Conservation (phyloP, 2,329 filamentous ascomycete species). For the Cercospora citrullina region DNA sequence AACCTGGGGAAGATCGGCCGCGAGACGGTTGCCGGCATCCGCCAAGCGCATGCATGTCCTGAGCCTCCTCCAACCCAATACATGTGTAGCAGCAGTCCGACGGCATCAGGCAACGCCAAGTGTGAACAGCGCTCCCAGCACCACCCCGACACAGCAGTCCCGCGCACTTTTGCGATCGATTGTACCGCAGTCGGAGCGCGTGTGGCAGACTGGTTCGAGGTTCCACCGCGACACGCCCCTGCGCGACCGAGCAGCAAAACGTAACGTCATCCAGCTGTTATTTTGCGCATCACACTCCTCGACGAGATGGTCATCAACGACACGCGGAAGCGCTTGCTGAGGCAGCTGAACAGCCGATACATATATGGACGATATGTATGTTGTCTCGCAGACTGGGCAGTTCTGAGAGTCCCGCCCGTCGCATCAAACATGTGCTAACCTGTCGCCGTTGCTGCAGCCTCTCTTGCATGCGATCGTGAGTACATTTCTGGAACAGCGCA, state of each 20-base stretch:
- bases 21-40: not conserved
- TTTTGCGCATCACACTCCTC: not conserved
- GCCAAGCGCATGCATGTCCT: not conserved
- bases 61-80: not conserved
- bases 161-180: not conserved
- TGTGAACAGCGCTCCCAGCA: not conserved
- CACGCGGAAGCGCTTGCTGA: slow-evolving; percentile 54
- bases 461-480: slow-evolving; percentile 69
- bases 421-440: slow-evolving; percentile 65
- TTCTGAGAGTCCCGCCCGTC: not conserved
- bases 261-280: slow-evolving; percentile 6
- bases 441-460: slow-evolving; percentile 67
- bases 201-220: not conserved
- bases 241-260: slow-evolving; percentile 1
- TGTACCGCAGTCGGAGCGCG: not conserved
- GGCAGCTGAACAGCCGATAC: slow-evolving; percentile 69
- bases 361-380: slow-evolving; percentile 73
- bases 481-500: not conserved
- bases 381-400: slow-evolving; percentile 29
- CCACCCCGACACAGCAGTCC: not conserved
- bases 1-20: slow-evolving; percentile 4
- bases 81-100: not conserved
- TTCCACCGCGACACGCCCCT: slow-evolving; percentile 3
- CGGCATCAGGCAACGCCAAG: not conserved
- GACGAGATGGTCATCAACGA: slow-evolving; percentile 48